A percentile compares a stretch with the other conserved stretches of the same genome.
Conservation (phyloP, 2,329 filamentous ascomycete species). For the Chaetomium sp. region DNA sequence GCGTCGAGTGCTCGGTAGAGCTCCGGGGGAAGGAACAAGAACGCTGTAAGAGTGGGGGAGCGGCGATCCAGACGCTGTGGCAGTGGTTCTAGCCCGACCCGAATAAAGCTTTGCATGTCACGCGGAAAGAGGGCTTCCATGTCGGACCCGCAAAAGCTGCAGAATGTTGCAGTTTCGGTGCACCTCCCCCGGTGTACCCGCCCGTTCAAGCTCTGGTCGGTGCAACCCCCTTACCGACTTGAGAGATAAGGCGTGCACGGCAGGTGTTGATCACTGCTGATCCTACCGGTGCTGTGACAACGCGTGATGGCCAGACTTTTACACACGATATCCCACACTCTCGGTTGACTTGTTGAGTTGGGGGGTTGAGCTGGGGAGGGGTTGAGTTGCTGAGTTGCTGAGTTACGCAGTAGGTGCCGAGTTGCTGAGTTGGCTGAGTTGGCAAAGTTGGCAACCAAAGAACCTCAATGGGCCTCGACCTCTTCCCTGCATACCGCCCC, state of each 20-base stretch:
- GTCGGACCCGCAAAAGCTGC: constrained; percentile 8
- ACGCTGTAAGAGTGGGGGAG: constrained; percentile 2
- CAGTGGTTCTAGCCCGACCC: constrained; percentile 17
- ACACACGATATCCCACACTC: neutral
- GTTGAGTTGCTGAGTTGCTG: constrained; percentile 9
- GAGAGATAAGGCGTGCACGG: constrained; percentile 2
- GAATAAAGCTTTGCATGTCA: constrained; percentile 22
- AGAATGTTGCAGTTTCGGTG: neutral
- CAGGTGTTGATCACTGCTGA: constrained; percentile 17
- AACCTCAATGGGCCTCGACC: constrained; percentile 7
- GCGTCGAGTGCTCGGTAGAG: neutral
- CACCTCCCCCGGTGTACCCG: neutral
- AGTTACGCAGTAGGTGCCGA: too few species aligned
- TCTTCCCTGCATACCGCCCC: constrained; percentile 10
- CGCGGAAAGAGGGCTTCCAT: constrained; percentile 12
- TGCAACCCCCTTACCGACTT: constrained; percentile 4
- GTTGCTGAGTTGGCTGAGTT: constrained; percentile 11
- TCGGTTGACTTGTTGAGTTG: neutral
- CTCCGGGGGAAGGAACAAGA: constrained; percentile 2
- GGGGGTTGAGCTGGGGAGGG: neutral
- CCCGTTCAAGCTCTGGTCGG: constrained; percentile 1
- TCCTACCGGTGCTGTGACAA: neutral
- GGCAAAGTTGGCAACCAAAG: neutral
- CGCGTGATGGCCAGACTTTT: constrained; percentile 20
- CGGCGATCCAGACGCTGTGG: constrained; percentile 16